Conservation (phyloP, 768 basidiomycete species). For the Mycena crocata region DNA sequence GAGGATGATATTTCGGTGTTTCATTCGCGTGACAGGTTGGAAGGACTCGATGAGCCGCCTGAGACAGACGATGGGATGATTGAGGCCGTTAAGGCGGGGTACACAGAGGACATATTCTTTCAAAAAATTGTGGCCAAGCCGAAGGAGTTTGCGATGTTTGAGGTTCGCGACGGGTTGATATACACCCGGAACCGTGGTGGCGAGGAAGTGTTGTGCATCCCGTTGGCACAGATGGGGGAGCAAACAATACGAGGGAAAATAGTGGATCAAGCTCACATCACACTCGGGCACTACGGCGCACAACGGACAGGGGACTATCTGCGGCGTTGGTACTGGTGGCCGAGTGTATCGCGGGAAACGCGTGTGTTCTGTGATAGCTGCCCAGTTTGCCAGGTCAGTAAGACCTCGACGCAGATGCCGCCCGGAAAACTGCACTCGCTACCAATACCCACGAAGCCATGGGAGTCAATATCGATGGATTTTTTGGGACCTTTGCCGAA, state of each 20-base stretch:
- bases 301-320: background rate
- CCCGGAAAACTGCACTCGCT: background rate
- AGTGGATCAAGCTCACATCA: background rate
- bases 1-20: background rate
- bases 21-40: background rate
- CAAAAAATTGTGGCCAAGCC: background rate
- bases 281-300: background rate
- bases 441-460: conserved; percentile 24
- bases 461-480: no score
- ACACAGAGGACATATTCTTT: background rate
- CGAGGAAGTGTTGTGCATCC: background rate
- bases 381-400: background rate
- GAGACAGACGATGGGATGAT: background rate
- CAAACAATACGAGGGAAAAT: background rate
- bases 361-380: background rate
- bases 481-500: conserved; percentile 40
- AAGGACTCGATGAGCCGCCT: background rate
- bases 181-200: background rate
- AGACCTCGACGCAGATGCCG: background rate
- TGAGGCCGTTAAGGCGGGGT: background rate
- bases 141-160: background rate
- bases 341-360: background rate
- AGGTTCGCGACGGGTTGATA: background rate
- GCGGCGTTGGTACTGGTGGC: background rate
- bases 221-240: background rate